Evolutionary conservation across 1,284 basidiomycete species (phyloP), one percentile per base, ranked within the genome.

Genomic region (Kwoniella shivajii): DNA sequence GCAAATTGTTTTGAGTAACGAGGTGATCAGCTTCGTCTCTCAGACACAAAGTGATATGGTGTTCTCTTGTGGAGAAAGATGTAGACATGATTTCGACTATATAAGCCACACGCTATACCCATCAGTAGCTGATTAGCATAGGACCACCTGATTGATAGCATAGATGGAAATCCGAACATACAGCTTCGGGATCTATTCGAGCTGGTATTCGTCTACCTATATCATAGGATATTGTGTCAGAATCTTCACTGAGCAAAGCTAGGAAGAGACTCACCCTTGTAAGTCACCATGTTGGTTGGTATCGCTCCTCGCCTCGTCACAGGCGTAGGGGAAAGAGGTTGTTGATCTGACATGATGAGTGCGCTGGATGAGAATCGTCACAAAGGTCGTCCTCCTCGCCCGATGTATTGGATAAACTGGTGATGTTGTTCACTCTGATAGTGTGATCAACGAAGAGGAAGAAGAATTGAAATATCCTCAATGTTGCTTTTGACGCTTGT

Each of bases 21-120:
- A 97, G 79, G 68, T 90, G 88, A 64, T 92, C 90, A 27, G 82
- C 84, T 66, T 93, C 90, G 70, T 96, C 92, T 65, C 94, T 82
- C 56, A 98, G 77, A 1, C 92, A 90, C 68, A 88, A 93, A 58
- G 90, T 82, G 3, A 85, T 84, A 13, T 90, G 85, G 0, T 89
- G 85, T 52, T 93, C 91, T 60, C 86, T 86, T 46, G 94, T 86
- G 69, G 88, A 88, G 65, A 97, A 76, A n/a, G 71, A 70, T 34
- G 65, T 65, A 2, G 74, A 64, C 74, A 76, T 76, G 52, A 76
- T 71, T 59, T 76, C 74, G 30, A 76, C 69, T 36, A 76, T 69
- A 39, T 73, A 67, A 10, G 61, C 61, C 26, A 76, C 64, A 31
- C 73, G 67, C 74, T 76, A 55, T 36, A 16, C 26, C 38, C 26